Conservation (phyloP, 1,284 basidiomycete genomes). For the Flammula alnicola region DNA sequence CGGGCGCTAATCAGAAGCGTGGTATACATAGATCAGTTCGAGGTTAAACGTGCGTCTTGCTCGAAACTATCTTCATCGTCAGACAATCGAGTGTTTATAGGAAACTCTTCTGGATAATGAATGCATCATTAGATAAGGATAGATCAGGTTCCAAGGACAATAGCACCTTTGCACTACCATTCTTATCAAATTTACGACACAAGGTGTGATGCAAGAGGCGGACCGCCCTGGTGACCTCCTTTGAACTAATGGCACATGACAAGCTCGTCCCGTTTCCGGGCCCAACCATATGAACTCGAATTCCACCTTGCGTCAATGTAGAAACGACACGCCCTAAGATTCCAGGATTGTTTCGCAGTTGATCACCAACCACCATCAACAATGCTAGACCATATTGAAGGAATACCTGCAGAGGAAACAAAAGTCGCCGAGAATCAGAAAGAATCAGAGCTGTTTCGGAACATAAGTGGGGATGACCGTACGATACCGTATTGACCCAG, state of each 20-base stretch:
- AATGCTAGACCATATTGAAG: slow-evolving; percentile 8
- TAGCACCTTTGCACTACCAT: slow-evolving; percentile 3
- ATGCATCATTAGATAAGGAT: background rate
- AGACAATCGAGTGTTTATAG: background rate
- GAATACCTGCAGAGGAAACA: slow-evolving; percentile 4
- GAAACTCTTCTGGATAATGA: background rate
- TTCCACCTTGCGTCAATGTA: slow-evolving; percentile 1
- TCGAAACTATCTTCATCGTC: too few species aligned
- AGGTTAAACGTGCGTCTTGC: too few species aligned
- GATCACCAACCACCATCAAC: slow-evolving; percentile 1
- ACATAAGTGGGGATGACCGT: background rate
- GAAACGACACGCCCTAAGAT: slow-evolving; percentile 5
- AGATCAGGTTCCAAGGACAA: background rate
- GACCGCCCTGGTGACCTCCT: slow-evolving; percentile 5
- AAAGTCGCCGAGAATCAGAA: too few species aligned
- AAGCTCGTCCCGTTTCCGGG: slow-evolving; percentile 1
- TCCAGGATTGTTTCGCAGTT: background rate
- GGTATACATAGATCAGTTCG: too few species aligned
- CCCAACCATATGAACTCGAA: background rate
- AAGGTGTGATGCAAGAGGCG: slow-evolving; percentile 9
- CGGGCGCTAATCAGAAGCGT: too few species aligned
- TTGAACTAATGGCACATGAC: slow-evolving; percentile 12
- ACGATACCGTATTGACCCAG: slow-evolving; percentile 8
- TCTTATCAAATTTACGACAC: slow-evolving; percentile 12
- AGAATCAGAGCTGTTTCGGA: too few species aligned